A percentile compares a stretch with the other conserved stretches of the same genome.
Evolutionary conservation across 768 basidiomycete species (phyloP).

Genomic region (Leccinum disarticulatum): DNA sequence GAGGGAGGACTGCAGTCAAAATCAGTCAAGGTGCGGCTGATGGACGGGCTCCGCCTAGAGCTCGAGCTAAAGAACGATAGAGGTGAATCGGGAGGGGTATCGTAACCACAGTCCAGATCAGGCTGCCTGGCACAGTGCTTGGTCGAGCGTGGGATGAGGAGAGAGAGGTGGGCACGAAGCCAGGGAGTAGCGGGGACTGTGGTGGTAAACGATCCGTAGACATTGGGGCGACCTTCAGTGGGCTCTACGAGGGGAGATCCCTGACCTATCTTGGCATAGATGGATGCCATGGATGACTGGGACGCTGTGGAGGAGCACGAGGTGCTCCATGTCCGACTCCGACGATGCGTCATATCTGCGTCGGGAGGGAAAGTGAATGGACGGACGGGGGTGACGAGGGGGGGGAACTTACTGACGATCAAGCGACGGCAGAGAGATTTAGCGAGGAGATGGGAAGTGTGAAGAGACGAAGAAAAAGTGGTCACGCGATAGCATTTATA

Average conservation of each 20-base stretch:
- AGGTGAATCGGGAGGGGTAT: slow-evolving; percentile 32
- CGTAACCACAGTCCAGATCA: slow-evolving; percentile 15
- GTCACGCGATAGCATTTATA: slow-evolving; percentile 32
- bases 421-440: background rate
- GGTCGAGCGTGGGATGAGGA: slow-evolving; percentile 18
- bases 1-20: slow-evolving; percentile 13
- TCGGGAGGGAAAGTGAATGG: background rate
- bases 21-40: slow-evolving; percentile 40
- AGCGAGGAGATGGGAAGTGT: background rate
- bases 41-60: slow-evolving; percentile 36
- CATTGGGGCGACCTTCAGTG: slow-evolving; percentile 26
- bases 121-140: slow-evolving; percentile 5
- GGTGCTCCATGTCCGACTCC: slow-evolving; percentile 18
- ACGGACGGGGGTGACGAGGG: background rate
- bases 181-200: slow-evolving; percentile 35
- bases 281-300: slow-evolving; percentile 27
- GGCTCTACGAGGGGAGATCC: slow-evolving; percentile 23
- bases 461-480: background rate
- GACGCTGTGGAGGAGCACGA: slow-evolving; percentile 25
- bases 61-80: slow-evolving; percentile 21
- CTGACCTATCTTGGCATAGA: slow-evolving; percentile 24
- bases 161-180: slow-evolving; percentile 24
- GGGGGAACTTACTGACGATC: background rate
- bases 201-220: slow-evolving; percentile 41
- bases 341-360: slow-evolving; percentile 5